Evolutionary conservation across 805 yeast species (phyloP).

Genomic region (Isabelozyma heimii): DNA sequence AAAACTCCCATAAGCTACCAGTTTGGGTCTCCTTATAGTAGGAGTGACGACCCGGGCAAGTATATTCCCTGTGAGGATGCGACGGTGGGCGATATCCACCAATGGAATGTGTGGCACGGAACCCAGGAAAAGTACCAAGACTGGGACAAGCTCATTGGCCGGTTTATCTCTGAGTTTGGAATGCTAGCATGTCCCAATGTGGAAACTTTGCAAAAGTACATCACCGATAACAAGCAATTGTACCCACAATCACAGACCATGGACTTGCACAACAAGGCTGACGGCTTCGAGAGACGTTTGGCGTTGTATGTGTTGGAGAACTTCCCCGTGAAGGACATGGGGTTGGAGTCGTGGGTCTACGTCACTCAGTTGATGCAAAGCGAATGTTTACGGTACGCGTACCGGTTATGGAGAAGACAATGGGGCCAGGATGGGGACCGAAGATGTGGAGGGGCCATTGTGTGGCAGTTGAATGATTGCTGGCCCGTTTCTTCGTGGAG

Average conservation of each 20-base stretch:
- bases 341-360: constrained; percentile 44
- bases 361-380: constrained; percentile 53
- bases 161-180: constrained; percentile 55
- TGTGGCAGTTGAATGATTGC: constrained; percentile 55
- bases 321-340: constrained; percentile 31
- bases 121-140: constrained; percentile 47
- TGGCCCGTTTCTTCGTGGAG: constrained; percentile 57
- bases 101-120: constrained; percentile 61
- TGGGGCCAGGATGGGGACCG: constrained; percentile 40
- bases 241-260: constrained; percentile 44
- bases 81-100: constrained; percentile 49
- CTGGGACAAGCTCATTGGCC: constrained; percentile 45
- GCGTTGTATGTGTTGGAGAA: constrained; percentile 48
- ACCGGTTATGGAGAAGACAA: constrained; percentile 44
- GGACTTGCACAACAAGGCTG: constrained; percentile 50
- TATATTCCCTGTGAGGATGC: constrained; percentile 26
- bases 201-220: constrained; percentile 33
- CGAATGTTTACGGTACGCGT: constrained; percentile 48
- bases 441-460: constrained; percentile 44
- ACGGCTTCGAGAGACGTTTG: constrained; percentile 44
- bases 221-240: constrained; percentile 34
- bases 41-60: constrained; percentile 10
- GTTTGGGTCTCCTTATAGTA: constrained; percentile 52
- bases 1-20: constrained; percentile 34
- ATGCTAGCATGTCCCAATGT: constrained; percentile 46